These are phyloP conservation scores for Colletotrichum filicis DNA, from an alignment of 2,329 filamentous ascomycete species.

Conservation along the genomic window DNA sequence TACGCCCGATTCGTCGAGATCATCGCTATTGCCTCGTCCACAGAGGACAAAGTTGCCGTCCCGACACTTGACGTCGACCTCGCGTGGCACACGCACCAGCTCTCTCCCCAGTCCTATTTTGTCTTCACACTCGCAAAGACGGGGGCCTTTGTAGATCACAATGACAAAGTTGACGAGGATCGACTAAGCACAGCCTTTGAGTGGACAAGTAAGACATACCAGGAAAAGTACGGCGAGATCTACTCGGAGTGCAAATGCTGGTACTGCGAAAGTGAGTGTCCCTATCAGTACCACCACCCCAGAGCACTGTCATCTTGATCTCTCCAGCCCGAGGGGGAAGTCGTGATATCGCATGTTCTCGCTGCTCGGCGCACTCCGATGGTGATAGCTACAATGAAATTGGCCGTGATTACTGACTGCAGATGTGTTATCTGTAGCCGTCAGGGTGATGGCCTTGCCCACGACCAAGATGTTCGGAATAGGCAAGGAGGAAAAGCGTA, in stretches of 20 bases:
- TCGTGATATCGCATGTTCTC: not conserved
- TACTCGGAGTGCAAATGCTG: slow-evolving; percentile 81
- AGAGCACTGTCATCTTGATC: not conserved
- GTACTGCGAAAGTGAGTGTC: slow-evolving; percentile 73
- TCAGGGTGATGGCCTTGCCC: slow-evolving; percentile 66
- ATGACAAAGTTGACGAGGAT: slow-evolving; percentile 82
- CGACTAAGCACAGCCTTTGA: slow-evolving; percentile 72
- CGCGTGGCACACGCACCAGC: slow-evolving; percentile 81
- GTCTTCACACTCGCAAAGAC: slow-evolving; percentile 59
- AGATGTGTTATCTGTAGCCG: slow-evolving; percentile 44
- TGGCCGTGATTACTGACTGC: not conserved
- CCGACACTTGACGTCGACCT: slow-evolving; percentile 77
- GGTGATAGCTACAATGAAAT: not conserved
- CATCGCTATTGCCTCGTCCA: slow-evolving; percentile 55
- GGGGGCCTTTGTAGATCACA: slow-evolving; percentile 76
- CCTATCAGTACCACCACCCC: not conserved
- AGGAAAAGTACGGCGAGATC: slow-evolving; percentile 68
- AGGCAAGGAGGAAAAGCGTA: slow-evolving; percentile 55
- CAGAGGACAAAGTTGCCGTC: slow-evolving; percentile 57
- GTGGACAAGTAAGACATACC: slow-evolving; percentile 75
- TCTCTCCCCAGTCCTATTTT: slow-evolving; percentile 71
- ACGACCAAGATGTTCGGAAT: slow-evolving; percentile 55
- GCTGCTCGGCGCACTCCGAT: slow-evolving; percentile 8
- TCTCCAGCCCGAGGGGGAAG: not conserved
- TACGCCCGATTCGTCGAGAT: slow-evolving; percentile 69